These are phyloP conservation scores for Periconia digitata DNA, from an alignment of 2,329 filamentous ascomycete genomes.

Conservation along the genomic window DNA sequence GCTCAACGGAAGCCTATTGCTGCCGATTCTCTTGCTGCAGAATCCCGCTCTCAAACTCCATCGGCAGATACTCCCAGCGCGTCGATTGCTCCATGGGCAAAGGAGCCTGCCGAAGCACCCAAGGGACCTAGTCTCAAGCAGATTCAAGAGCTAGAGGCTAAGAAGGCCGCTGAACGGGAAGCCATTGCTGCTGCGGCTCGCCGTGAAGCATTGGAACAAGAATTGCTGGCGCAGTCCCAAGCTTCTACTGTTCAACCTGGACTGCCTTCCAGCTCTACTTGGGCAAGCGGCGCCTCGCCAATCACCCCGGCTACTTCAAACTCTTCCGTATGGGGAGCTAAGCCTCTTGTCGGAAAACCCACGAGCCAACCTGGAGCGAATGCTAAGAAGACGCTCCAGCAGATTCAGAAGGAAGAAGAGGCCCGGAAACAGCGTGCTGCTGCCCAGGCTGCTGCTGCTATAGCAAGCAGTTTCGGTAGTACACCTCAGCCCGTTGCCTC, in stretches of 20 bases:
- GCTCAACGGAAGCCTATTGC: conserved; percentile 86
- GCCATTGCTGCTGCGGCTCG: conserved; percentile 77
- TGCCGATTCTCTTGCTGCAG: conserved; percentile 69
- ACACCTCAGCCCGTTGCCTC: conserved; percentile 46
- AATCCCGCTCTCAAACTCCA: conserved; percentile 79
- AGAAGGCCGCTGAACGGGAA: conserved; percentile 86
- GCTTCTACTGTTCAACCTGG: conserved; percentile 67
- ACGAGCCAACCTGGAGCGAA: conserved; percentile 41
- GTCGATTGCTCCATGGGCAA: conserved; percentile 92
- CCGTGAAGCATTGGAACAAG: conserved; percentile 77
- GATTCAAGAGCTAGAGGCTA: conserved; percentile 93
- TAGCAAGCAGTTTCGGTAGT: conserved; percentile 48
- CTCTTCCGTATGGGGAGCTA: conserved; percentile 65
- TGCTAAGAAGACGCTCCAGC: conserved; percentile 85
- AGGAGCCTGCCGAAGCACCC: conserved; percentile 70
- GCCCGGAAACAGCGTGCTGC: conserved; percentile 76
- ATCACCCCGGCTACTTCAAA: conserved; percentile 56
- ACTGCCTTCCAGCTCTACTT: conserved; percentile 84
- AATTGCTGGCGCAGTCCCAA: conserved; percentile 66
- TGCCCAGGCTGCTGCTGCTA: conserved; percentile 51
- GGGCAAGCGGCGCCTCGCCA: conserved; percentile 76
- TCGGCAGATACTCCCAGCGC: conserved; percentile 64
- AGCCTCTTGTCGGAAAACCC: conserved; percentile 55
- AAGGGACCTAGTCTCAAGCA: conserved; percentile 93
- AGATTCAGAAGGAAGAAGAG: conserved; percentile 97